phyloP scores from a whole-genome alignment of 108 stramenopile species.

The Nitzschia sp. region DNA sequence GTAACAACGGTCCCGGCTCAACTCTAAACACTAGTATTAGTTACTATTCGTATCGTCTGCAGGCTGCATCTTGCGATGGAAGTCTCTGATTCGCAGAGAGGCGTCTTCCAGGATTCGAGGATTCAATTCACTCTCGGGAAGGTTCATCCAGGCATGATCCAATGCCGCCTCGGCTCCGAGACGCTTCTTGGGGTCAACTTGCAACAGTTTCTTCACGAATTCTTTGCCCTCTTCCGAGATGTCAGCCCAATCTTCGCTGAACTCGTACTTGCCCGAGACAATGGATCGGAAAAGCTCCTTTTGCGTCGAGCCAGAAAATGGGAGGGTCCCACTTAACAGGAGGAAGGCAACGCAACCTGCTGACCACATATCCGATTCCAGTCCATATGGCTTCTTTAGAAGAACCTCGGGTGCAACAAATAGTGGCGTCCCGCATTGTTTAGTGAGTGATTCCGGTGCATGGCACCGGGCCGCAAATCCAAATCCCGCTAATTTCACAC shows the following conservation, averaged over 20 bases:
- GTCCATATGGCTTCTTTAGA: conserved; percentile 55
- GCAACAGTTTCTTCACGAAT: conserved; percentile 59
- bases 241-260: conserved; percentile 58
- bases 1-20: too few species aligned
- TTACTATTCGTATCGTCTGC: conserved; percentile 15
- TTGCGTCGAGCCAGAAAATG: conserved; percentile 64
- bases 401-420: conserved; percentile 94
- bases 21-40: not conserved
- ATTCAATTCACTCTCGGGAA: conserved; percentile 38
- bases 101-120: conserved; percentile 40
- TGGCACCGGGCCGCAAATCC: conserved; percentile 81
- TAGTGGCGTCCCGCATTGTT: conserved; percentile 87
- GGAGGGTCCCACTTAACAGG: conserved; percentile 78
- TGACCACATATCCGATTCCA: conserved; percentile 93
- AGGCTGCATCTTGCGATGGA: conserved; percentile 74
- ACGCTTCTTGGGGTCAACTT: conserved; percentile 61
- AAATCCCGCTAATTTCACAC: conserved; percentile 84
- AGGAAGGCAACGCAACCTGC: conserved; percentile 90
- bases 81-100: conserved; percentile 60
- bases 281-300: conserved; percentile 67
- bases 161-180: conserved; percentile 63
- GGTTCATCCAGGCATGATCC: conserved; percentile 69
- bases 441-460: conserved; percentile 60
- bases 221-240: conserved; percentile 81
- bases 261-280: conserved; percentile 58